phyloP scores from a whole-genome alignment of 176 grass and related monocot species.

The Urochloa ruziziensis region DNA sequence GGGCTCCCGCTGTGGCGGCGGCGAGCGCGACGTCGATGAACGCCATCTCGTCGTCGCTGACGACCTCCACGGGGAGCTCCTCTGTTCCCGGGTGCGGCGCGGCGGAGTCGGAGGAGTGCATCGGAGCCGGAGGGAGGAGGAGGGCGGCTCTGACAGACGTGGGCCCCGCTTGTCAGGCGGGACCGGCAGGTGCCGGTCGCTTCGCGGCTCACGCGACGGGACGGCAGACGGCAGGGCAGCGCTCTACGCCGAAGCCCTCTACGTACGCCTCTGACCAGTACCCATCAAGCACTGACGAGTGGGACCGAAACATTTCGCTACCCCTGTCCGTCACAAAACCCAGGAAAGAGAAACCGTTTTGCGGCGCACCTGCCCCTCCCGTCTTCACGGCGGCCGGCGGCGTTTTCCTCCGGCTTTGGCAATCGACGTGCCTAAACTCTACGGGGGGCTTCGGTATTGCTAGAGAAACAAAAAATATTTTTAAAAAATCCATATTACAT shows the following conservation, averaged over 20 bases:
- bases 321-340: too few species aligned
- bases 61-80: conserved; percentile 55
- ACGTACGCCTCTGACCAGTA: too few species aligned
- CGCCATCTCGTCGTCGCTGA: conserved; percentile 96
- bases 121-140: conserved; percentile 2
- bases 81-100: neutral
- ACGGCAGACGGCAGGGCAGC: neutral
- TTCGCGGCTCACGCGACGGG: neutral
- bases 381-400: neutral
- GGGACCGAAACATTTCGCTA: too few species aligned
- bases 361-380: too few species aligned
- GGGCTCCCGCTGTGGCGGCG: conserved; percentile 28
- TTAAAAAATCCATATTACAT: too few species aligned
- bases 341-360: too few species aligned
- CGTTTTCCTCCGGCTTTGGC: neutral
- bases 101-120: neutral
- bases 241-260: too few species aligned
- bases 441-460: too few species aligned
- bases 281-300: neutral
- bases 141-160: neutral
- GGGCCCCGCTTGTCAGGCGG: neutral
- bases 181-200: too few species aligned
- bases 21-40: conserved; percentile 74
- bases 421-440: neutral
- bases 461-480: too few species aligned